Conservation (phyloP, 2,329 filamentous ascomycete species). For the Arthrobotrys iridis region DNA sequence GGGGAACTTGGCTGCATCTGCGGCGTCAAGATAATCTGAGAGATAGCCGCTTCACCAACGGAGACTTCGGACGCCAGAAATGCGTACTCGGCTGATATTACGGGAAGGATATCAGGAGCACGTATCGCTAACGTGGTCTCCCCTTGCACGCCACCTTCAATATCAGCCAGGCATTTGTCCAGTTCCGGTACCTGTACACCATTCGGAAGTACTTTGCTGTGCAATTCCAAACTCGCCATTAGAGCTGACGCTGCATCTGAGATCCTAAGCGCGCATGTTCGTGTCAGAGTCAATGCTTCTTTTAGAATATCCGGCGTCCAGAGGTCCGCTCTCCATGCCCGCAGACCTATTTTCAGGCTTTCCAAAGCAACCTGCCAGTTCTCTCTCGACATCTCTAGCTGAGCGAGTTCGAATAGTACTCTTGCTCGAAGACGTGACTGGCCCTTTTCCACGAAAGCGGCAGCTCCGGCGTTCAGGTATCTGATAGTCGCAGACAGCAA, state of each 20-base stretch:
- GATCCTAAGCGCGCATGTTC: slow-evolving; percentile 67
- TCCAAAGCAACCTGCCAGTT: slow-evolving; percentile 45
- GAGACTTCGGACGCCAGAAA: slow-evolving; percentile 71
- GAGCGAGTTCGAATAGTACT: slow-evolving; percentile 40
- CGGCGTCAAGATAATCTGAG: slow-evolving; percentile 70
- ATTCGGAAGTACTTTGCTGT: slow-evolving; percentile 67
- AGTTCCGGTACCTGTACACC: slow-evolving; percentile 63
- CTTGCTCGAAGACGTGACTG: slow-evolving; percentile 42
- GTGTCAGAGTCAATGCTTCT: slow-evolving; percentile 71
- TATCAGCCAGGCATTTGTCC: slow-evolving; percentile 67
- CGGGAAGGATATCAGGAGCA: slow-evolving; percentile 67
- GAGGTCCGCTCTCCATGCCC: slow-evolving; percentile 65
- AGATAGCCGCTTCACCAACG: slow-evolving; percentile 70
- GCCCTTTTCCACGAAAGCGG: slow-evolving; percentile 36
- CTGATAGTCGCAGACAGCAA: slow-evolving; percentile 38
- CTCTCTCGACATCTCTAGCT: slow-evolving; percentile 42
- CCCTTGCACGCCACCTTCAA: slow-evolving; percentile 61
- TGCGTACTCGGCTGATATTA: slow-evolving; percentile 68
- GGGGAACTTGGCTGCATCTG: slow-evolving; percentile 67
- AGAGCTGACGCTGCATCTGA: slow-evolving; percentile 69
- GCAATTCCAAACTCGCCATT: slow-evolving; percentile 73
- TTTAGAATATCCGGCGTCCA: slow-evolving; percentile 70
- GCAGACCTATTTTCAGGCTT: slow-evolving; percentile 35
- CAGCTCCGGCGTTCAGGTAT: slow-evolving; percentile 38
- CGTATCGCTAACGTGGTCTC: slow-evolving; percentile 67